Evolutionary conservation across 2,329 filamentous ascomycete species (phyloP).

Genomic region (Alternaria brassicicola): DNA sequence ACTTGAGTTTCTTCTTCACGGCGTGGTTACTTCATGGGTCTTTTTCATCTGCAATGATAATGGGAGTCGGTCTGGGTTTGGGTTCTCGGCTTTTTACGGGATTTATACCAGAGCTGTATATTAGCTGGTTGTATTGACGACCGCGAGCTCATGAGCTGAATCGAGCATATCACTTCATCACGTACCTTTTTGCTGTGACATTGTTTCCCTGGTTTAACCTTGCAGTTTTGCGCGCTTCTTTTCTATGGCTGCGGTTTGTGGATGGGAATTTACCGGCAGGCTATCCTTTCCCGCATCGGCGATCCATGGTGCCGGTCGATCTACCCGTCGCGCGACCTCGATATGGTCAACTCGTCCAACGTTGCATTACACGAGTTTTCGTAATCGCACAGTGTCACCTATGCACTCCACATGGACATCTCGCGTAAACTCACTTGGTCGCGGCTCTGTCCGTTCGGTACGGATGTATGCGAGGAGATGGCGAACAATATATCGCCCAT

Average conservation of each 20-base stretch:
- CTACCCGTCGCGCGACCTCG: background rate
- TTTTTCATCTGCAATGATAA: slow-evolving; percentile 74
- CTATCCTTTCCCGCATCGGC: background rate
- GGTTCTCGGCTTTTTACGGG: slow-evolving; percentile 59
- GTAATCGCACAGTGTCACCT: background rate
- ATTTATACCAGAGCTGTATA: slow-evolving; percentile 65
- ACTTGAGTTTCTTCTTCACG: slow-evolving; percentile 48
- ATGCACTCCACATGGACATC: background rate
- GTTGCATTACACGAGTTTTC: background rate
- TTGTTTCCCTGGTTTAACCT: background rate
- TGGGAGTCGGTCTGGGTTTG: slow-evolving; percentile 70
- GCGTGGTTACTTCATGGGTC: slow-evolving; percentile 57
- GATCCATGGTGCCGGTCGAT: background rate
- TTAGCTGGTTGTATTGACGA: slow-evolving; percentile 61
- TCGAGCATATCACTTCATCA: slow-evolving; percentile 44
- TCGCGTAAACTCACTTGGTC: background rate
- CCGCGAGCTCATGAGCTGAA: slow-evolving; percentile 55
- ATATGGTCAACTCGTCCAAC: background rate
- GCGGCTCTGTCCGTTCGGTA: background rate
- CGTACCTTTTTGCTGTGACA: background rate
- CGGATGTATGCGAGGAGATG: background rate
- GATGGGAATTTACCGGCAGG: background rate
- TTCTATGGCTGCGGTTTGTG: background rate
- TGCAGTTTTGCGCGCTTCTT: background rate
- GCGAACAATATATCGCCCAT: background rate